These are phyloP conservation scores for Zychaea mexicana DNA, from an alignment of 371 early-diverging fungal species.

Conservation along the genomic window DNA sequence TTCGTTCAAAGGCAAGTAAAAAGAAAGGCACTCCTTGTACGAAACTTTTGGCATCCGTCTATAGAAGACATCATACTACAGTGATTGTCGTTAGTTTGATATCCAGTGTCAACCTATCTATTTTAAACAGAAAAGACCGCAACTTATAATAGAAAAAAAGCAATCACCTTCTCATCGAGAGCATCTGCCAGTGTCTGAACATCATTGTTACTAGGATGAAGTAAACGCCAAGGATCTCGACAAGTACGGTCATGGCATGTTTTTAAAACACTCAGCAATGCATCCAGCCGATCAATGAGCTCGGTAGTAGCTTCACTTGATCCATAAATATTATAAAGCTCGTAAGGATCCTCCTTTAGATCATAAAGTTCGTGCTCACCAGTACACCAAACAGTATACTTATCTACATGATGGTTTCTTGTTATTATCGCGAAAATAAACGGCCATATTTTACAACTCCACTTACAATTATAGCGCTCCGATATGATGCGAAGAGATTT, in stretches of 20 bases:
- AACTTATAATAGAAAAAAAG: no score
- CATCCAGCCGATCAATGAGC: constrained; percentile 56
- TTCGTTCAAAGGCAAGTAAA: no score
- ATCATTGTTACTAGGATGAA: constrained; percentile 37
- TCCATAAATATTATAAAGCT: constrained; percentile 50
- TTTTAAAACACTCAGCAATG: constrained; percentile 53
- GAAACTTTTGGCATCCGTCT: no score
- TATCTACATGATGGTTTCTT: constrained; percentile 4
- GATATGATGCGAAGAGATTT: constrained; percentile 62
- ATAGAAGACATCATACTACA: no score
- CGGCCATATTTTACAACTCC: no score
- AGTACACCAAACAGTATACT: constrained; percentile 68
- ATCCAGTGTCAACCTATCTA: no score
- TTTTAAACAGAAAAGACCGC: no score
- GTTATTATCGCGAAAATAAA: no score
- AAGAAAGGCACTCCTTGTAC: no score
- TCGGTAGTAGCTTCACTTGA: background rate
- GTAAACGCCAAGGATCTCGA: constrained; percentile 59
- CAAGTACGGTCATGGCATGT: constrained; percentile 60
- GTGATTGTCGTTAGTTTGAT: no score
- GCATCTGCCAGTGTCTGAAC: constrained; percentile 36
- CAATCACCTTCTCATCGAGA: constrained; percentile 22
- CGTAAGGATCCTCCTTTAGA: constrained; percentile 59
- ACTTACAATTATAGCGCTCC: constrained; percentile 47
- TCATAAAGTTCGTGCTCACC: constrained; percentile 67